phyloP scores from a whole-genome alignment of 139 green algal species.

The Chlamydomonas applanata region DNA sequence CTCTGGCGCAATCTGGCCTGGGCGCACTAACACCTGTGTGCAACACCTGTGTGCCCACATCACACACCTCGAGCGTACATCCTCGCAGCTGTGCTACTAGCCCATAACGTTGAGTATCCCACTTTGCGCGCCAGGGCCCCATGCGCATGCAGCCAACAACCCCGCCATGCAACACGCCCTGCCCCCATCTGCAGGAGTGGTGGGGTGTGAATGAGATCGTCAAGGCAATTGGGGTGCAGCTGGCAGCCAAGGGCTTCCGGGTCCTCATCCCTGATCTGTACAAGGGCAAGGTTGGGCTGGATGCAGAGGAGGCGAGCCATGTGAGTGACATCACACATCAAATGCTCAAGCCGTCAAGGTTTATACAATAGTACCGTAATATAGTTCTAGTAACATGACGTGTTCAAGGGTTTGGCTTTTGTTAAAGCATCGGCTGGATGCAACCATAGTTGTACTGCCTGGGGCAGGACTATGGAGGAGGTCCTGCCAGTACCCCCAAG shows the following conservation, averaged over 20 bases:
- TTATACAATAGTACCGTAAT: neutral
- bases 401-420: neutral
- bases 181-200: constrained; percentile 40
- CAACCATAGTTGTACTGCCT: too few species aligned
- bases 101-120: too few species aligned
- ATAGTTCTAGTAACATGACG: neutral
- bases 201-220: constrained; percentile 50
- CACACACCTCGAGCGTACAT: too few species aligned
- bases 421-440: too few species aligned
- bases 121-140: neutral
- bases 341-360: neutral
- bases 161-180: neutral
- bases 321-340: constrained; percentile 33
- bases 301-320: constrained; percentile 64
- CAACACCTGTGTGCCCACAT: too few species aligned
- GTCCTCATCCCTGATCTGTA: constrained; percentile 70
- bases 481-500: too few species aligned
- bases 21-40: too few species aligned
- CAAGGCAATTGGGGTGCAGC: constrained; percentile 36
- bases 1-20: too few species aligned
- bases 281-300: constrained; percentile 69
- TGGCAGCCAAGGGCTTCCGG: constrained; percentile 27
- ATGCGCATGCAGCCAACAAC: neutral
- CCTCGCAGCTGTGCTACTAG: too few species aligned
- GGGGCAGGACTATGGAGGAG: too few species aligned